Evolutionary conservation across 495 filamentous ascomycete species (phyloP).

Genomic region (Penicillium chermesinum): DNA sequence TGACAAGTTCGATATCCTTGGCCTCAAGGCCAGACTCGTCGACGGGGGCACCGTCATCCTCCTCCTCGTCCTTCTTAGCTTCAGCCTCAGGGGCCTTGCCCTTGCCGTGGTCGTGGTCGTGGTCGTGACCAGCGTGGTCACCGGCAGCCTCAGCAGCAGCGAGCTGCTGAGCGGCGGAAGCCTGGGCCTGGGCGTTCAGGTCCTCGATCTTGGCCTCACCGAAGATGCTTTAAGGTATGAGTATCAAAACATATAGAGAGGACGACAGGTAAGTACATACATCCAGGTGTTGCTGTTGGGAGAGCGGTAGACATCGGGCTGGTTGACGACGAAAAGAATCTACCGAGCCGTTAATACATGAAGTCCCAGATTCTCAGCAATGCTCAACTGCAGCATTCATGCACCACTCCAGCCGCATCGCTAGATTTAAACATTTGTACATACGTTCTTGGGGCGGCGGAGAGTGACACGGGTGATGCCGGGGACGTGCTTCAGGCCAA

Average conservation of each 20-base stretch:
- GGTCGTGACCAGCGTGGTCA: conserved; percentile 69
- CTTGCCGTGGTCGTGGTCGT: conserved; percentile 68
- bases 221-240: conserved; percentile 70
- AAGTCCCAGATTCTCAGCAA: too few relatives aligned
- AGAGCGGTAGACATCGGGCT: conserved; percentile 98
- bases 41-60: conserved; percentile 93
- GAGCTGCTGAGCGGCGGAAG: conserved; percentile 86
- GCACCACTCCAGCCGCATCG: too few relatives aligned
- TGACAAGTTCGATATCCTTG: conserved; percentile 99
- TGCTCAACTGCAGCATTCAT: conserved; percentile 7
- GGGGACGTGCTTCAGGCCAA: conserved; percentile 90
- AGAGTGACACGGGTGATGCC: conserved; percentile 98
- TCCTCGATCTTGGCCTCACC: conserved; percentile 99
- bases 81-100: conserved; percentile 70
- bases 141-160: conserved; percentile 75
- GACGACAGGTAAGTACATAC: too few relatives aligned
- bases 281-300: conserved; percentile 99
- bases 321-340: conserved; percentile 99
- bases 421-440: conserved; percentile 13
- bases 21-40: conserved; percentile 90
- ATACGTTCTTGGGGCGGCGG: conserved; percentile 94
- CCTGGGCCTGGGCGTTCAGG: conserved; percentile 94
- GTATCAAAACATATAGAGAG: conserved; percentile 5
- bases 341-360: conserved; percentile 27
- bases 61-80: conserved; percentile 79